Evolutionary conservation across 441 rosid species (phyloP).

Genomic region (Bruguiera hainesii): DNA sequence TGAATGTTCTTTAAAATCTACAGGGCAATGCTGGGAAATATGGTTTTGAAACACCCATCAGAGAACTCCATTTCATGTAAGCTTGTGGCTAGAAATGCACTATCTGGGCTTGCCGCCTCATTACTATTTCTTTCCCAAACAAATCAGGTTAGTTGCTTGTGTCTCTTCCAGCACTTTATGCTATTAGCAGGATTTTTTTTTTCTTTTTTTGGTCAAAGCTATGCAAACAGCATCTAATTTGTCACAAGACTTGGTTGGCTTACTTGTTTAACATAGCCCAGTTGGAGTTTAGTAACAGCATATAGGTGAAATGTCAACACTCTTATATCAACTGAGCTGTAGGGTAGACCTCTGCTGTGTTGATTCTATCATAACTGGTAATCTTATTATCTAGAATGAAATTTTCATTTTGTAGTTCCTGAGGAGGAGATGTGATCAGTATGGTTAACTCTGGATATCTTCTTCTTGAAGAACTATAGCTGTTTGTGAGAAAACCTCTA

Average conservation of each 20-base stretch:
- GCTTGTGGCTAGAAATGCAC: conserved; percentile 21
- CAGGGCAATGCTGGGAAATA: conserved; percentile 36
- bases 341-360: background rate
- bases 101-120: conserved; percentile 61
- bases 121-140: conserved; percentile 51
- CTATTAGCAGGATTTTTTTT: background rate
- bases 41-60: conserved; percentile 29
- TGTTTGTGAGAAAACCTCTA: background rate
- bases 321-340: background rate
- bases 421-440: background rate
- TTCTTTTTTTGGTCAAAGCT: background rate
- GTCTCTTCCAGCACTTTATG: background rate
- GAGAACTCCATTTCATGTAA: conserved; percentile 26
- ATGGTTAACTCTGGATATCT: background rate
- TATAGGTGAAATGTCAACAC: conserved; percentile 1
- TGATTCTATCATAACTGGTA: background rate
- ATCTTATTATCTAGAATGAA: background rate
- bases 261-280: background rate
- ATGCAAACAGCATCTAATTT: background rate
- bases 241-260: background rate
- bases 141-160: conserved; percentile 45
- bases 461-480: conserved; percentile 6
- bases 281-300: background rate
- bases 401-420: background rate
- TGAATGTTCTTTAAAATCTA: background rate